Base-by-base conservation (phyloP, 2,329 filamentous ascomycete genomes). In the Epicoccum sorghinum region DNA sequence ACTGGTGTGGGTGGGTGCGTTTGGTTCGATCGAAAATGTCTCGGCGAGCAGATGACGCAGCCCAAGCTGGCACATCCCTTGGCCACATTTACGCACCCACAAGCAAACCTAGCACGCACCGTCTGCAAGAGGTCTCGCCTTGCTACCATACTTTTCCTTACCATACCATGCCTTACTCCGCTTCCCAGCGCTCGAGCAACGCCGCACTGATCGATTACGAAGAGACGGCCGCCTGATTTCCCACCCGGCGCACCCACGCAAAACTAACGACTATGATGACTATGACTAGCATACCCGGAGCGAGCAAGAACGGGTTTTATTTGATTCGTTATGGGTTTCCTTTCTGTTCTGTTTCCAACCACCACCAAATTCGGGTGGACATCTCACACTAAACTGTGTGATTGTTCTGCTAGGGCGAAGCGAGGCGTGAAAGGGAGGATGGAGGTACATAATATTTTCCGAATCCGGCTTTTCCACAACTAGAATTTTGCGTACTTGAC, bases 201-300 rank as follows among this genome's bases (percentile, higher is more conserved):
- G 66, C 27, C 27, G 9, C 27, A 29, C 27, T 58, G 52, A 59
- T 59, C 60, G 55, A 57, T 55, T 49, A 60, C 58, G 52, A 58
- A 48, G 52, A 57, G 25, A 64, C 44, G 60, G 62, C 56, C 27
- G 27, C 27, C 27, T 29, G 9, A 29, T 9, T 41, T 59, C 43
- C 57, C 55, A 47, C 45, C 42, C 48, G 45, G 38, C 63, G 57
- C 62, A 68, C 63, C 52, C 35, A 29, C 3, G 27, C 27, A 29
- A 29, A 9, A 55, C 58, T 73, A 62, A 73, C 62, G 70, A 72
- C 60, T 65, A 62, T 70, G 57, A 74, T 49, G 69, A 72, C 60
- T 62, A 74, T 58, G 68, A 71, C 58, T 55, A 71, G 69, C 70
- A 73, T 73, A 65, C 57, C 60, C 56, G 63, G 64, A 67, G 67